These are phyloP conservation scores for Zygosaccharomyces pseudobailii DNA, from an alignment of 1,139 yeast species.

Conservation along the genomic window DNA sequence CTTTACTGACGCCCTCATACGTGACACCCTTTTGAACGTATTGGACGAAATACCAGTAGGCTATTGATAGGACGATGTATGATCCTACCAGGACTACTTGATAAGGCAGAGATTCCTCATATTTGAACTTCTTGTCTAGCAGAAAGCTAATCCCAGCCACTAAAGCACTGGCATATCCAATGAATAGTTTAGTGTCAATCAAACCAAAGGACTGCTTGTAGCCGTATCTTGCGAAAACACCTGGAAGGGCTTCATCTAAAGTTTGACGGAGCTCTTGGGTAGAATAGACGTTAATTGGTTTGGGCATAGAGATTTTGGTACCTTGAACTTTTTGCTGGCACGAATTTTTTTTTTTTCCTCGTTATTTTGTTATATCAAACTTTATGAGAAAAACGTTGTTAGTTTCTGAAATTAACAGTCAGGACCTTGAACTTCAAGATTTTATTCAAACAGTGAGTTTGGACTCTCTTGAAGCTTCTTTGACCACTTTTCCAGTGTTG, in stretches of 20 bases:
- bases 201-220: slow-evolving; percentile 55
- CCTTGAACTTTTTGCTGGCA: not conserved
- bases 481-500: not conserved
- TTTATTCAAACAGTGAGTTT: not conserved
- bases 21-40: slow-evolving; percentile 52
- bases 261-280: slow-evolving; percentile 29
- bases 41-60: slow-evolving; percentile 46
- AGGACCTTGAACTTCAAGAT: not conserved
- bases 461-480: not conserved
- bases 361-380: not conserved
- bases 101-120: slow-evolving; percentile 37
- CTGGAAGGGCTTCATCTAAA: slow-evolving; percentile 29
- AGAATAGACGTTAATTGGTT: slow-evolving; percentile 32
- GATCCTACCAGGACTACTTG: slow-evolving; percentile 43
- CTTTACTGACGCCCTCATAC: slow-evolving; percentile 49
- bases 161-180: slow-evolving; percentile 65
- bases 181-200: slow-evolving; percentile 57
- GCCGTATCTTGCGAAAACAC: slow-evolving; percentile 50
- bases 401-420: not conserved
- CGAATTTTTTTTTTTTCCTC: not conserved
- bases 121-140: slow-evolving; percentile 59
- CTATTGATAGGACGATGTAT: slow-evolving; percentile 49
- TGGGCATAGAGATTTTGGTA: slow-evolving; percentile 19
- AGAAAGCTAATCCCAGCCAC: slow-evolving; percentile 63
- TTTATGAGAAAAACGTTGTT: not conserved